Evolutionary conservation across 2,329 filamentous ascomycete genomes (phyloP), one percentile per base, ranked within the genome.

Genomic region (Scleromitrula shiraiana): DNA sequence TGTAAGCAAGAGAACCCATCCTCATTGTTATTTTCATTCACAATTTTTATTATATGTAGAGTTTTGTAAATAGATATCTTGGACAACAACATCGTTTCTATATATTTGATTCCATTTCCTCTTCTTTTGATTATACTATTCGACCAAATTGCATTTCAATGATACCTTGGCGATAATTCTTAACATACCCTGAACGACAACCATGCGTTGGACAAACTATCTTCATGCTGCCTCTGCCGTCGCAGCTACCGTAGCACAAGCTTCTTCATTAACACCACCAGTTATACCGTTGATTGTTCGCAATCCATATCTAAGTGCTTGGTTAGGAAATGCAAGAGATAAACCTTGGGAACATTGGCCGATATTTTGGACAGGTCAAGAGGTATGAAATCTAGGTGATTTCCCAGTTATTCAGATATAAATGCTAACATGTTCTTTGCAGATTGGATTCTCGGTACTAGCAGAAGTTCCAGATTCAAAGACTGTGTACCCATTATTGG

Each of bases 311-410:
- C 62, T 81, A 49, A 80, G 75, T 60, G 72, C 75, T 27, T 81
- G 77, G 77, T 62, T 88, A 49, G 72, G 73, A 40, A 75, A 77
- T 64, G 85, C 87, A 33, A 76, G 88, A 56, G 76, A 83, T 48
- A 74, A 75, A 38, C 88, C 88, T 2, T 94, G 88, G 88, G 76
- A 80, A 46, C 77, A 79, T 67, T 95, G 88, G 88, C 88, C 88
- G 20, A 91, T 91, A 65, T 89, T 90, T 65, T 90, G 82, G 74
- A 86, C 83, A 6, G 85, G 85, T 27, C 72, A 80, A 59, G 74
- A 83, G 62, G 74, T 78, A 64, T 46, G 63, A 12, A 22, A 30
- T 15, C 19, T 5, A 14, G 24, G 32, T 14, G 7, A 30, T 5
- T 43, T 15, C 22, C 4, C 6, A 30, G 30, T n/a, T 17, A 12